Evolutionary conservation across 176 grass and related monocot genomes (phyloP), one percentile per base, ranked within the genome.

Genomic region (Cenchrus americanus): DNA sequence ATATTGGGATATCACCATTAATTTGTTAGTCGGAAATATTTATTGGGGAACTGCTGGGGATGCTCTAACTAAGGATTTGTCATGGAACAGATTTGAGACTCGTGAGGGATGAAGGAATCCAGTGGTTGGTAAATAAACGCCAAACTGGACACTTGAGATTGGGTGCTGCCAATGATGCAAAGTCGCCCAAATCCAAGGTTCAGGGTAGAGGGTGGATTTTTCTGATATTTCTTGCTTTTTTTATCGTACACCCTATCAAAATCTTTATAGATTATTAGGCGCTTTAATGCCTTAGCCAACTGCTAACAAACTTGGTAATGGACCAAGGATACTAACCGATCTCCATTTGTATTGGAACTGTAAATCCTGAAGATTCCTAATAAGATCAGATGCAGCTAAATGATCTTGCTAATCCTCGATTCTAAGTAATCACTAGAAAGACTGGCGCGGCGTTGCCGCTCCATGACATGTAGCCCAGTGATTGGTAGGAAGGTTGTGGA

Each of bases 331-430:
- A 54, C 17, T 55, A 42, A 52, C 14, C 51, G 27, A 26, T 71
- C 69, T 15, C 11, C 49, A 51, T 72, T 51, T 72, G 22, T 72
- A 72, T 24, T 13, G 22, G 50, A 65, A 48, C 44, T 2, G 1
- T 0, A 24, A 71, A 71, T 71, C 44, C 69, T 71, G 8, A 47
- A 71, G n/a, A 72, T 71, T 71, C 46, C 47, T 72, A 30, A 72
- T 72, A 23, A 30, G 24, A 8, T 72, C 47, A 30, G 24, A 8
- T 72, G 22, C 48, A 18, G 8, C 46, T 72, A 72, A 14, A 22
- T 72, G 26, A 30, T 63, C 6, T 63, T 4, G 23, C 60, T 27
- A 62, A 26, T 62, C 22, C 60, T 58, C 59, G 1, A 5, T 62
- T 62, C 22, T 62, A 62, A 62, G n/a, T n/a, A n/a, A n/a, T n/a